A percentile compares a stretch with the other conserved stretches of the same genome.
phyloP scores from a whole-genome alignment of 1,284 basidiomycete genomes.

The Marasmius tenuissimus region DNA sequence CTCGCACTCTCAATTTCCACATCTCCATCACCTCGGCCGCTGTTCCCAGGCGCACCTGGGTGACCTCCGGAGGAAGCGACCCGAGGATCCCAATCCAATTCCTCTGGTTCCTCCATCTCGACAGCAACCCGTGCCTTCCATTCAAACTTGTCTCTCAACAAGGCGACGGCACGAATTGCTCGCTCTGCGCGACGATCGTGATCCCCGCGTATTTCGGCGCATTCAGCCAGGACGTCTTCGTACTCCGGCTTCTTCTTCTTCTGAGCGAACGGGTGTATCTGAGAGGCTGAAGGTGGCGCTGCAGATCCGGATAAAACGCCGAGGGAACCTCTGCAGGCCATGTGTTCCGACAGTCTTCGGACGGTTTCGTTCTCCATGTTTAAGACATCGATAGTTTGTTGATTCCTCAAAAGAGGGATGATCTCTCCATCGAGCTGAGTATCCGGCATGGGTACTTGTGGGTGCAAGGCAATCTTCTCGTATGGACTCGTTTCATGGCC shows the following conservation, averaged over 20 bases:
- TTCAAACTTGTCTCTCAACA: conserved; percentile 74
- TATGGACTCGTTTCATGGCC: conserved; percentile 41
- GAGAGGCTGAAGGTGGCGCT: conserved; percentile 21
- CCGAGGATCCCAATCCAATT: conserved; percentile 65
- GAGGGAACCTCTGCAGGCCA: conserved; percentile 59
- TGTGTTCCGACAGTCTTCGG: conserved; percentile 62
- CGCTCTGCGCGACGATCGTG: conserved; percentile 74
- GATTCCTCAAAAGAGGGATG: conserved; percentile 69
- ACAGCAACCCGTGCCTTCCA: conserved; percentile 75
- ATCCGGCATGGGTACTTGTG: conserved; percentile 55
- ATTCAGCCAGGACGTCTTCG: conserved; percentile 64
- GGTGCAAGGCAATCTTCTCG: conserved; percentile 67
- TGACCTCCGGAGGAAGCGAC: conserved; percentile 8
- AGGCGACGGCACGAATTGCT: conserved; percentile 67
- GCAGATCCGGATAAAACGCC: conserved; percentile 42
- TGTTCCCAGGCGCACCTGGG: background rate
- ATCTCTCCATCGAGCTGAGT: conserved; percentile 69
- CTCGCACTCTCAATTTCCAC: background rate
- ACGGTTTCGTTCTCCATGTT: conserved; percentile 68
- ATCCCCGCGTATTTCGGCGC: conserved; percentile 59
- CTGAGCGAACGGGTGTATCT: conserved; percentile 5
- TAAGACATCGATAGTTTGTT: conserved; percentile 74
- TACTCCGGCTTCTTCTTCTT: conserved; percentile 40
- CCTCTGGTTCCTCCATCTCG: conserved; percentile 73
- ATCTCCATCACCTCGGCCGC: background rate